Evolutionary conservation across 169 alveolate genomes (phyloP), one percentile per base, ranked within the genome.

Genomic region (Toxoplasma gondii): DNA sequence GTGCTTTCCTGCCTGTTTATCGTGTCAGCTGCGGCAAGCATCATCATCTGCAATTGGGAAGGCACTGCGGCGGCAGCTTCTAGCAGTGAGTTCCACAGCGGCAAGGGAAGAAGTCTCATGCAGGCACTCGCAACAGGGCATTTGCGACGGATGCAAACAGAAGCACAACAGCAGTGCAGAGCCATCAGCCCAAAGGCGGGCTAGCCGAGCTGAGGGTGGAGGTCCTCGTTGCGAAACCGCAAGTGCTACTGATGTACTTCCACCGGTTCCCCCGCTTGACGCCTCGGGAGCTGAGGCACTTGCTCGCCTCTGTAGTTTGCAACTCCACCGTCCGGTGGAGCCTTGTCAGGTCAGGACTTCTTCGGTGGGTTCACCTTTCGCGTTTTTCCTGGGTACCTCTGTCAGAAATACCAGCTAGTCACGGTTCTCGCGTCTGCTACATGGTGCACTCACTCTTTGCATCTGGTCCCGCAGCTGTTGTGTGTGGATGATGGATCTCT

Each of bases 51-150:
- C 44, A 31, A 39, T 78, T 39, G 87, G 87, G 31, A 78, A 78
- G 87, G 87, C 87, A 19, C 44, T 78, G 43, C 39, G 87, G 87
- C 87, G 87, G 45, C 87, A 78, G 43, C 87, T 78, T 31, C 45
- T 78, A 7, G 24, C 87, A 34, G 0, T 22, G 31, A 34, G 87
- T 39, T 1, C 53, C 87, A 41, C 39, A 78, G 87, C 7, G 0
- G 16, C 41, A 22, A 74, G 41, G 22, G 34, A 36, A 4, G 78
- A 64, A 78, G 87, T 0, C 41, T 38, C 87, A 24, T 27, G 45
- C 44, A 4, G 87, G 45, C 44, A 7, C 87, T 9, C 87, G 27
- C 87, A 19, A 19, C 53, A n/a, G 45, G 87, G 87, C 87, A 4
- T n/a, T 17, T 34, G 87, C 31, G 44, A 34, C 44, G 24, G 87